Conservation (phyloP, 1,139 yeast genomes). For the Diutina ranongensis region DNA sequence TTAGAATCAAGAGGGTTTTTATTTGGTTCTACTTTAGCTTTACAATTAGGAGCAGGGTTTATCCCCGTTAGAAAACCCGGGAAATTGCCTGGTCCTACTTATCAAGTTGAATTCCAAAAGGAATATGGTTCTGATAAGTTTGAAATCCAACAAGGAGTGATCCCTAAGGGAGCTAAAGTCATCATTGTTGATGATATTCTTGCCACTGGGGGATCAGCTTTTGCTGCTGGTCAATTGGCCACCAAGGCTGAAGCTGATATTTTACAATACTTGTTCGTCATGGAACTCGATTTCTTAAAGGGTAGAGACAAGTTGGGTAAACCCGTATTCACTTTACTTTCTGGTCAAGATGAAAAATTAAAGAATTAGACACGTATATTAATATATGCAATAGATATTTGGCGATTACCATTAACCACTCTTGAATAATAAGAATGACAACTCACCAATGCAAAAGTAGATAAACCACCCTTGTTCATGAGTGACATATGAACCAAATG, state of each 20-base stretch:
- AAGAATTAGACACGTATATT: neutral
- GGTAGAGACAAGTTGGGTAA: conserved; percentile 84
- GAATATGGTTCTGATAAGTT: conserved; percentile 89
- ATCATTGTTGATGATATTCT: conserved; percentile 89
- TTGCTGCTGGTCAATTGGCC: conserved; percentile 84
- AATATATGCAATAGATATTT: neutral
- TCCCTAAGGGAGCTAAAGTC: conserved; percentile 71
- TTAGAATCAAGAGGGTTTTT: conserved; percentile 94
- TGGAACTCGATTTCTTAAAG: conserved; percentile 90
- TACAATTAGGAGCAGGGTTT: conserved; percentile 80
- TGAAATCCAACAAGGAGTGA: conserved; percentile 77
- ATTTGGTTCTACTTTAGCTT: conserved; percentile 91
- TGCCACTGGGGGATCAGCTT: conserved; percentile 97
- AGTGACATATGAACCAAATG: conserved; percentile 88
- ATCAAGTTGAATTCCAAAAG: conserved; percentile 65
- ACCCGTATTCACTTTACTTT: conserved; percentile 77
- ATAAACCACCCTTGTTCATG: conserved; percentile 79
- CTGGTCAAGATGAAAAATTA: conserved; percentile 46
- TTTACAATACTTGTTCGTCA: conserved; percentile 71
- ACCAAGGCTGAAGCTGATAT: conserved; percentile 53
- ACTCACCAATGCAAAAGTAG: conserved; percentile 72
- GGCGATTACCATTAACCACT: conserved; percentile 24
- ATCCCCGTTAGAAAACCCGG: conserved; percentile 94
- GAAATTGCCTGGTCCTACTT: conserved; percentile 81
- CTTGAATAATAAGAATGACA: conserved; percentile 75